phyloP scores from a whole-genome alignment of 495 filamentous ascomycete genomes.

The Aspergillus funiculosus region DNA sequence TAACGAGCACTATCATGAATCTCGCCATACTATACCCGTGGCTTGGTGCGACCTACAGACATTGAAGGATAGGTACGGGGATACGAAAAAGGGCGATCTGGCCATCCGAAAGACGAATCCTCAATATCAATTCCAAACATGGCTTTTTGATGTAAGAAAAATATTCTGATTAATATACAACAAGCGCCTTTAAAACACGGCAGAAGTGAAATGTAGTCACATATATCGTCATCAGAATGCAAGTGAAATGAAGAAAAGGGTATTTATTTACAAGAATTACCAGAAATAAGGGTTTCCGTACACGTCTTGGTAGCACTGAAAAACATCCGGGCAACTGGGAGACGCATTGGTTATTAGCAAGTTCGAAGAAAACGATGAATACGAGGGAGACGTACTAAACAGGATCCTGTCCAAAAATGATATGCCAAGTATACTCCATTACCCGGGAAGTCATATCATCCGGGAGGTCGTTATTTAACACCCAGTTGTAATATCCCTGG shows the following conservation, averaged over 20 bases:
- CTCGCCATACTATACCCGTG: too few relatives aligned
- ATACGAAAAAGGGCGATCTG: too few relatives aligned
- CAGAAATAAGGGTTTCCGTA: slow-evolving; percentile 33
- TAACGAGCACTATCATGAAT: too few relatives aligned
- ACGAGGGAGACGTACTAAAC: slow-evolving; percentile 36
- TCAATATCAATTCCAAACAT: too few relatives aligned
- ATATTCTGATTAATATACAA: slow-evolving; percentile 10
- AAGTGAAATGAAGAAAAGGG: background rate
- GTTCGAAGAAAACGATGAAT: background rate
- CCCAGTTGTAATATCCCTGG: slow-evolving; percentile 53
- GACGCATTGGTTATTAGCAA: background rate
- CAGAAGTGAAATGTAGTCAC: slow-evolving; percentile 6
- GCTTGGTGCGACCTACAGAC: too few relatives aligned
- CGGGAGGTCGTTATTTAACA: slow-evolving; percentile 44
- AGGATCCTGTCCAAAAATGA: slow-evolving; percentile 48
- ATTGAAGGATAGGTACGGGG: too few relatives aligned
- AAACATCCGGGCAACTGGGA: slow-evolving; percentile 40
- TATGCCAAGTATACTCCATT: slow-evolving; percentile 52
- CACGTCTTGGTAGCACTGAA: slow-evolving; percentile 44
- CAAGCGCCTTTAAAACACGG: background rate
- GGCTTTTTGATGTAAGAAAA: slow-evolving; percentile 3
- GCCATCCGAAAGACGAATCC: too few relatives aligned
- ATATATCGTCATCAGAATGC: slow-evolving; percentile 13
- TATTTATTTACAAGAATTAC: slow-evolving; percentile 19
- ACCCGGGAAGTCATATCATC: slow-evolving; percentile 43